Evolutionary conservation across 176 grass and related monocot genomes (phyloP).

Genomic region (Oryza meyeriana): DNA sequence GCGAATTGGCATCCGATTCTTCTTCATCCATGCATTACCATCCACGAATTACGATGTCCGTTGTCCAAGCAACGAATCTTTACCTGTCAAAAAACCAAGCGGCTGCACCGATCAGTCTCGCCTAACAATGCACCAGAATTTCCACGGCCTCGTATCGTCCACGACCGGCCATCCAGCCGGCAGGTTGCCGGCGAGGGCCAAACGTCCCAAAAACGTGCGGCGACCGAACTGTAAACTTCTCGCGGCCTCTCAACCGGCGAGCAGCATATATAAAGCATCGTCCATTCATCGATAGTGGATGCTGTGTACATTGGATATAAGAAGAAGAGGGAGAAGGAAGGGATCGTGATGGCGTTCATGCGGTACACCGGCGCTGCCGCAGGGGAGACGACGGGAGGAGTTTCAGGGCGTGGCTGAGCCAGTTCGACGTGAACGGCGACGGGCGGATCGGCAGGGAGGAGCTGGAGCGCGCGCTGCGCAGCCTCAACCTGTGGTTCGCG

Average conservation of each 20-base stretch:
- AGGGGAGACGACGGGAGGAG: conserved; percentile 59
- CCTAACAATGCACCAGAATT: conserved; percentile 40
- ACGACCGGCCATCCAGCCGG: not conserved
- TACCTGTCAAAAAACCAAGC: not conserved
- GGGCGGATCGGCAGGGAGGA: conserved; percentile 65
- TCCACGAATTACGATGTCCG: not conserved
- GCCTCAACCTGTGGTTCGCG: conserved; percentile 67
- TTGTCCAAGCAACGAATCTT: conserved; percentile 37
- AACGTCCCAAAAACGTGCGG: conserved; percentile 30
- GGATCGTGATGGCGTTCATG: conserved; percentile 52
- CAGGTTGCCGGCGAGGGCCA: not conserved
- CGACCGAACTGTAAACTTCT: conserved; percentile 35
- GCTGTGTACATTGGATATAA: not conserved
- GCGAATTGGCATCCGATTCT: conserved; percentile 38
- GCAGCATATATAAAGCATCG: conserved; percentile 5
- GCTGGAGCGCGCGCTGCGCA: conserved; percentile 56
- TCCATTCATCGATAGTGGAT: not conserved
- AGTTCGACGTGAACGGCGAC: conserved; percentile 66
- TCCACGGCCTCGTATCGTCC: conserved; percentile 4
- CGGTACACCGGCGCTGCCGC: conserved; percentile 42
- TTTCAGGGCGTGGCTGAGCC: conserved; percentile 77
- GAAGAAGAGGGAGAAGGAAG: not conserved
- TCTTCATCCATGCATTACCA: not conserved
- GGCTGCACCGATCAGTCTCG: not conserved
- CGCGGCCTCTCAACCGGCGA: not conserved